Conservation (phyloP, 352 stramenopile species). For the Phytopythium boreale region DNA sequence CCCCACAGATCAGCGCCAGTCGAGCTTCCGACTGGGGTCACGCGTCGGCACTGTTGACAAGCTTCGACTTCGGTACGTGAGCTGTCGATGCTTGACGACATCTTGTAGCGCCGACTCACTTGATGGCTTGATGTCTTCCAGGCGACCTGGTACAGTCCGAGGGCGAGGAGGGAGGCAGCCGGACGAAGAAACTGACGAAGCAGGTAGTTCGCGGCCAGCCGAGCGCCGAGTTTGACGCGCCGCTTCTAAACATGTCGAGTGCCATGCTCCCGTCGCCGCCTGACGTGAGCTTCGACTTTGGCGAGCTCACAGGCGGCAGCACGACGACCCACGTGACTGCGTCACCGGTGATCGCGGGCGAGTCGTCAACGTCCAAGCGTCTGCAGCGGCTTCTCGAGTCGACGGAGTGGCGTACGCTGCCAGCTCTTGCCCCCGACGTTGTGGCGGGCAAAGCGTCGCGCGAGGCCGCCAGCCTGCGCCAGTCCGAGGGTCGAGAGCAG, state of each 20-base stretch:
- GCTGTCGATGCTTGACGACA: background rate
- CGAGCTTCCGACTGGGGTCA: background rate
- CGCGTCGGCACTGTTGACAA: constrained; percentile 5
- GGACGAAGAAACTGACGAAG: background rate
- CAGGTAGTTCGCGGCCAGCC: background rate
- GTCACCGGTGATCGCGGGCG: background rate
- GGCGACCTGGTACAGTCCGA: constrained; percentile 37
- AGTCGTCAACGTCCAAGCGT: constrained; percentile 35
- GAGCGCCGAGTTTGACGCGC: background rate
- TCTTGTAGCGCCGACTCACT: background rate
- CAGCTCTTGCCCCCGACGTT: background rate
- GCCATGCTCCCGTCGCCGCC: background rate
- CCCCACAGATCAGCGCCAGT: background rate
- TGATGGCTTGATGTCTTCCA: constrained; percentile 1
- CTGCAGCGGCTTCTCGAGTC: constrained; percentile 65
- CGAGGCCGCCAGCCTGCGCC: background rate
- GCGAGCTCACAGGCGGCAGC: background rate
- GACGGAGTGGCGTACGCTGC: constrained; percentile 46
- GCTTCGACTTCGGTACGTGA: constrained; percentile 54
- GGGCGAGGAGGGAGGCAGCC: background rate
- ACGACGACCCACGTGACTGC: background rate
- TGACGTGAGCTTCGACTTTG: background rate
- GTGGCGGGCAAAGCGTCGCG: too few relatives aligned
- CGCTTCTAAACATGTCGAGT: background rate
- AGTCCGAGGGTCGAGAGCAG: too few relatives aligned